Evolutionary conservation across 139 green algal species (phyloP).

Genomic region (Coelastrella sp.): DNA sequence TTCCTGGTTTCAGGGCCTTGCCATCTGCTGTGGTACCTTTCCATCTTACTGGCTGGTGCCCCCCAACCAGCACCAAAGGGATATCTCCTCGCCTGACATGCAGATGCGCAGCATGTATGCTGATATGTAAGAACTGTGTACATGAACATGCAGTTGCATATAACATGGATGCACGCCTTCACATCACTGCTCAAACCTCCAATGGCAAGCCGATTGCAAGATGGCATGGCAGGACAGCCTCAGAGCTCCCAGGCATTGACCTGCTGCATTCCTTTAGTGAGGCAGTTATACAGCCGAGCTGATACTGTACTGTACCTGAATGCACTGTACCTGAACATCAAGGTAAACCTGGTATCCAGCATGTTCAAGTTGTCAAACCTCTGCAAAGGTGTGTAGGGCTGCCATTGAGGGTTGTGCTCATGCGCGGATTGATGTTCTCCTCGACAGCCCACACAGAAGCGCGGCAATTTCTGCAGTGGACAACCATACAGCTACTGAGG

Average conservation of each 20-base stretch:
- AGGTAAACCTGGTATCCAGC: constrained; percentile 27
- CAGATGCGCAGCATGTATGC: too few relatives aligned
- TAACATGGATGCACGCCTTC: too few relatives aligned
- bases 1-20: constrained; percentile 11
- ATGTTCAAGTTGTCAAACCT: constrained; percentile 31
- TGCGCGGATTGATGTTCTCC: background rate
- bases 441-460: constrained; percentile 14
- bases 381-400: constrained; percentile 25
- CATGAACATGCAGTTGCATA: background rate
- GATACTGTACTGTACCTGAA: background rate
- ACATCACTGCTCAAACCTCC: too few relatives aligned
- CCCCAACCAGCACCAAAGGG: background rate
- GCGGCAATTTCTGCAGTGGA: background rate
- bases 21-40: background rate
- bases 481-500: background rate
- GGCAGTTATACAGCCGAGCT: too few relatives aligned
- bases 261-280: too few relatives aligned
- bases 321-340: too few relatives aligned
- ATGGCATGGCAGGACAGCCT: too few relatives aligned
- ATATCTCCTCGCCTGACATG: constrained; percentile 1
- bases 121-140: background rate
- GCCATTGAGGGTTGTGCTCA: background rate
- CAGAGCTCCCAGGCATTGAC: too few relatives aligned
- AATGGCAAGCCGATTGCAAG: too few relatives aligned
- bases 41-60: background rate